Conservation (phyloP, 805 yeast species). For the Lipomyces starkeyi region DNA sequence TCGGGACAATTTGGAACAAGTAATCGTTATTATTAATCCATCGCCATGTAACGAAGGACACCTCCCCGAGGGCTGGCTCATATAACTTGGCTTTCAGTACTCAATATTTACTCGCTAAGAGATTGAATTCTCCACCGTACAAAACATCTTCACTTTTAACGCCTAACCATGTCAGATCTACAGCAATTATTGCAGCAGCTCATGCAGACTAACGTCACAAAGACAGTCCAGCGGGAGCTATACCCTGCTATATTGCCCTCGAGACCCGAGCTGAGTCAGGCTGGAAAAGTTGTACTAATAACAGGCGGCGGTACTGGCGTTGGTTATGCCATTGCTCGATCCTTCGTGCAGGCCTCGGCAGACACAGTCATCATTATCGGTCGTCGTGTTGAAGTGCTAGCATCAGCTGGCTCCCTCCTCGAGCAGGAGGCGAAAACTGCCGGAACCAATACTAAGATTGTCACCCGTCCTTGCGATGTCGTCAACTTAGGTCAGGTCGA, state of each 20-base stretch:
- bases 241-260: slow-evolving; percentile 9
- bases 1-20: not conserved
- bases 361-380: slow-evolving; percentile 9
- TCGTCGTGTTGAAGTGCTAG: slow-evolving; percentile 8
- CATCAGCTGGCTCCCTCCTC: slow-evolving; percentile 11
- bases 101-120: not conserved
- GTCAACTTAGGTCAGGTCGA: slow-evolving; percentile 4
- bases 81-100: not conserved
- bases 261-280: slow-evolving; percentile 11
- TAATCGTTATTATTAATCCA: slow-evolving; percentile 5
- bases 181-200: not conserved
- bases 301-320: slow-evolving; percentile 8
- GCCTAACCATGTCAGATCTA: slow-evolving; percentile 7
- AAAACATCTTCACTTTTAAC: not conserved
- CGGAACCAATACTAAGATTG: slow-evolving; percentile 6
- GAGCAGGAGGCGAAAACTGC: slow-evolving; percentile 1
- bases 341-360: slow-evolving; percentile 9
- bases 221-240: slow-evolving; percentile 2
- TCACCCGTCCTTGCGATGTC: slow-evolving; percentile 8
- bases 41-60: not conserved
- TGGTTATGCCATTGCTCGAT: slow-evolving; percentile 10
- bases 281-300: slow-evolving; percentile 4
- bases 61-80: not conserved
- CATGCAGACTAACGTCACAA: not conserved
- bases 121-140: not conserved